phyloP scores from a whole-genome alignment of 139 green algal species.

The Volvox africanus region DNA sequence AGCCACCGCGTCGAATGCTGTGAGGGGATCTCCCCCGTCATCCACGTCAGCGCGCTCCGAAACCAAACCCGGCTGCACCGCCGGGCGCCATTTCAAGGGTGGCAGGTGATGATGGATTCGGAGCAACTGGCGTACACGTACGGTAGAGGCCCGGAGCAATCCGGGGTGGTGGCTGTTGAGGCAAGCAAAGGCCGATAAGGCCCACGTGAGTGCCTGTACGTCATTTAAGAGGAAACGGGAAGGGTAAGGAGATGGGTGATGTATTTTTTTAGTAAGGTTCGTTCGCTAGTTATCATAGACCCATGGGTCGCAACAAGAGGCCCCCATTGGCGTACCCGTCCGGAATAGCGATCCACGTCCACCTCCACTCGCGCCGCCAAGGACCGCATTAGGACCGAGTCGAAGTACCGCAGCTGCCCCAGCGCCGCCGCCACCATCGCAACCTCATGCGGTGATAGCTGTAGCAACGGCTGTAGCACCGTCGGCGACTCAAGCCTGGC shows the following conservation, averaged over 20 bases:
- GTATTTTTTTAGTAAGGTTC: too few relatives aligned
- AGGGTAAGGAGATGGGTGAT: too few relatives aligned
- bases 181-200: slow-evolving; percentile 18
- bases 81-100: background rate
- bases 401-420: background rate
- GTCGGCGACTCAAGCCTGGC: background rate
- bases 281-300: too few relatives aligned
- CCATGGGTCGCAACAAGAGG: too few relatives aligned
- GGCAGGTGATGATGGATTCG: background rate
- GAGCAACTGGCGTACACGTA: background rate
- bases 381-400: background rate
- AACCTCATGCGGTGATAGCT: background rate
- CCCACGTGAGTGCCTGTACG: background rate
- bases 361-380: background rate
- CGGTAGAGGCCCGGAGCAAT: background rate
- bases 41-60: background rate
- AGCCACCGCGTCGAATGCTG: background rate
- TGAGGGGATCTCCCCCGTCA: background rate
- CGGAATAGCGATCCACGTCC: too few relatives aligned
- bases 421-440: slow-evolving; percentile 16
- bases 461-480: background rate
- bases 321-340: background rate
- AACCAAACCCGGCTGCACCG: background rate
- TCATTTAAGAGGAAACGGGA: too few relatives aligned
- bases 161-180: slow-evolving; percentile 20